Evolutionary conservation across 2,329 filamentous ascomycete genomes (phyloP), one percentile per base, ranked within the genome.

Genomic region (Epichloe elymi): DNA sequence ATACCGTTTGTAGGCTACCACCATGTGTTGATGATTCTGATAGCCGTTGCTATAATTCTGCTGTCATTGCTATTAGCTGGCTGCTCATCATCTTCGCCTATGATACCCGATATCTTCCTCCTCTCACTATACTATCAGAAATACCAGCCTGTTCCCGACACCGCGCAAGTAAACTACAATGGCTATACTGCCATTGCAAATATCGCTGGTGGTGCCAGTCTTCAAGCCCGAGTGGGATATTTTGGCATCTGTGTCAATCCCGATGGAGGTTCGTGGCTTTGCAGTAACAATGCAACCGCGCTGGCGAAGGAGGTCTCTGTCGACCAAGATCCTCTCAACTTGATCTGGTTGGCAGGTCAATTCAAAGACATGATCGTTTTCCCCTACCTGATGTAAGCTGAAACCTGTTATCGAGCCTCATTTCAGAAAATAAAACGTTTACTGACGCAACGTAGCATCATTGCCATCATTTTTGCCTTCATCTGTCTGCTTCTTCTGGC

Each of bases 291-390:
- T 68, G 93, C 93, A 19, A 96, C 91, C 3, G 83, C 89, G 3
- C 77, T 98, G 46, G 91, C 93, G 38, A 86, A 93, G 66, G 85
- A 95, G 69, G 80, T 97, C 42, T 84, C 80, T 19, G 81, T 95
- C 41, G 89, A 96, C 63, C 87, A 96, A 68, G 93, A 98, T 70
- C 93, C 93, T 39, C 75, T 98, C 63, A 98, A 98, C 68, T 73
- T 98, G 62, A 90, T 98, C 61, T 98, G 91, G 93, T 80, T 98
- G 51, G 91, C 93, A 23, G 84, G 85, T 60, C 95, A 95, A 58
- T 98, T 98, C 73, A 97, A 97, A 69, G 89, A 97, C 68, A 91
- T 90, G 70, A 93, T 98, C 65, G 91, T 98, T 43, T 98, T 98
- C 66, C 93, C 93, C 10, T 98, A 97, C 64, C 73, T 98, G 19